Evolutionary conservation across 78 protist species (phyloP).

Genomic region (Diacronema lutheri): DNA sequence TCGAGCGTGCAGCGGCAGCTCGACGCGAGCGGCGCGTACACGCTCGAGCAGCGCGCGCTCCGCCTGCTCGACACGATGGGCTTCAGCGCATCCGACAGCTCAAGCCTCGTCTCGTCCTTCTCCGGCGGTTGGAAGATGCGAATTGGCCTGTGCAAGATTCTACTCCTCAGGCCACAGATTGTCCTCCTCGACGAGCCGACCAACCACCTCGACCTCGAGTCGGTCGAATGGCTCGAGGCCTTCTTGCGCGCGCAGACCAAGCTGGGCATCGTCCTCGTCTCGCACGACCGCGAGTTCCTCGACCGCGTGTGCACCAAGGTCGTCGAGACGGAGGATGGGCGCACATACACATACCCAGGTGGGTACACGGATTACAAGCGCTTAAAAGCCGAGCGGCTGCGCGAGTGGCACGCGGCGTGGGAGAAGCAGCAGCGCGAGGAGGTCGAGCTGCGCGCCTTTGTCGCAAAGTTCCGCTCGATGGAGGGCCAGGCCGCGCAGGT

Average conservation of each 20-base stretch:
- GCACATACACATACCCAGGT: not conserved
- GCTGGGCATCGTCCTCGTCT: constrained; percentile 18
- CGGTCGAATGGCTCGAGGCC: constrained; percentile 47
- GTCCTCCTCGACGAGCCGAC: constrained; percentile 55
- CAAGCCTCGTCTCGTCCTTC: constrained; percentile 8
- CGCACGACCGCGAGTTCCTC: constrained; percentile 59
- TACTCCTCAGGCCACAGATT: constrained; percentile 19
- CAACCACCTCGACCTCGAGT: constrained; percentile 42
- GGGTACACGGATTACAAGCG: not conserved
- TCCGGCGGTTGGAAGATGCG: constrained; percentile 64
- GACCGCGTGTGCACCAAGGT: constrained; percentile 47
- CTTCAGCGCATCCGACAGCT: not conserved
- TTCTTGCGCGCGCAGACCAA: constrained; percentile 8
- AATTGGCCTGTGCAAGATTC: constrained; percentile 46
- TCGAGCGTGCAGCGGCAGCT: not conserved
- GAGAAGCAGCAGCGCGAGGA: constrained; percentile 2
- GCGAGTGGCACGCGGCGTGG: not conserved
- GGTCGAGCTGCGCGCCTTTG: not conserved
- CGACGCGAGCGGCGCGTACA: not conserved
- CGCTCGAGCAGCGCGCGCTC: not conserved
- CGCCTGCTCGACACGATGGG: constrained; percentile 4
- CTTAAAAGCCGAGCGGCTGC: not conserved
- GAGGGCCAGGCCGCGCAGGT: constrained; percentile 19
- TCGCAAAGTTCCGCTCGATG: not conserved
- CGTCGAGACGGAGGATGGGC: constrained; percentile 25